Percentiles rank a stretch among this genome's conserved stretches.
These are phyloP conservation scores for Amanita molliuscula DNA, from an alignment of 768 basidiomycete species.

Conservation along the genomic window DNA sequence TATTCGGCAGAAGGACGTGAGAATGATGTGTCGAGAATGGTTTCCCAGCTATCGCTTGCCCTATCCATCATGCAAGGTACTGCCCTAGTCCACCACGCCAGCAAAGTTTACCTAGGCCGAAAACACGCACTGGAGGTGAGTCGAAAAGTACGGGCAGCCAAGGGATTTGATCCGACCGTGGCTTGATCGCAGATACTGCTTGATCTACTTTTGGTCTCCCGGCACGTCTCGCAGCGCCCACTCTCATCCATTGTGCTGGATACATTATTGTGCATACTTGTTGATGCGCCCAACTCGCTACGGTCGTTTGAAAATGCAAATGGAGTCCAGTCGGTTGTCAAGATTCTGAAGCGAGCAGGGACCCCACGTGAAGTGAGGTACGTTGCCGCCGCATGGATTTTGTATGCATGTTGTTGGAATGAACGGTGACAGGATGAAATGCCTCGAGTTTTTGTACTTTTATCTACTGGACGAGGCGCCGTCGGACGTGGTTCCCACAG, in stretches of 20 bases:
- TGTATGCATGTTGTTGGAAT: not conserved
- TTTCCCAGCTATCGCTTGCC: constrained; percentile 43
- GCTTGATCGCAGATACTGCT: constrained; percentile 47
- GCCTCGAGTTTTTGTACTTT: constrained; percentile 90
- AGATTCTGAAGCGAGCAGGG: constrained; percentile 74
- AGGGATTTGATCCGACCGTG: not conserved
- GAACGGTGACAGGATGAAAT: constrained; percentile 68
- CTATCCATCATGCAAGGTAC: constrained; percentile 74
- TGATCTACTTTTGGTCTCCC: constrained; percentile 58
- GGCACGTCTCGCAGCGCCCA: constrained; percentile 36
- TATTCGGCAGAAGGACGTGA: constrained; percentile 23
- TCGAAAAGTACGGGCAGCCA: not conserved
- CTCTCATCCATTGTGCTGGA: constrained; percentile 76
- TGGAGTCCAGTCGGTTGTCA: constrained; percentile 79
- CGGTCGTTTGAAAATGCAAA: constrained; percentile 69
- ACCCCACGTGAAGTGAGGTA: constrained; percentile 86
- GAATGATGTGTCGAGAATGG: constrained; percentile 36
- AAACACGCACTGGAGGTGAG: constrained; percentile 59
- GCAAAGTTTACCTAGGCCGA: constrained; percentile 62
- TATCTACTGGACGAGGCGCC: constrained; percentile 81
- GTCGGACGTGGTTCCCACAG: constrained; percentile 19
- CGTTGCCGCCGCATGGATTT: constrained; percentile 11
- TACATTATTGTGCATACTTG: constrained; percentile 79
- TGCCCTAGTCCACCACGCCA: constrained; percentile 53
- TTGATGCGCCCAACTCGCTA: constrained; percentile 68